phyloP scores from a whole-genome alignment of 176 grass and related monocot species.

The Eragrostis curvula region DNA sequence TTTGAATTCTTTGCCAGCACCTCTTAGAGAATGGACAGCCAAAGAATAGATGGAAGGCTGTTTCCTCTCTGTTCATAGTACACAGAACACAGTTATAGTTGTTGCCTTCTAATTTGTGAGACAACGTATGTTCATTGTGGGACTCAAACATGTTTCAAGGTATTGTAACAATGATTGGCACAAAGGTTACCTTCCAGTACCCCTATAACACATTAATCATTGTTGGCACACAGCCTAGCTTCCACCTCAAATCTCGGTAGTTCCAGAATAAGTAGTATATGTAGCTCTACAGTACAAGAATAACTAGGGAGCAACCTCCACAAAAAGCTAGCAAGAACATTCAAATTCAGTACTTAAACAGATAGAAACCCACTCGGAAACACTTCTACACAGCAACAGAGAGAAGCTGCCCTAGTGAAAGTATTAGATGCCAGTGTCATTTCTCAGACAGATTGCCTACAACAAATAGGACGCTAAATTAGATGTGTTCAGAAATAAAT shows the following conservation, averaged over 20 bases:
- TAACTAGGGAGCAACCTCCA: not conserved
- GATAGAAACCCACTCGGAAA: not conserved
- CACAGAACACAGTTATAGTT: no score
- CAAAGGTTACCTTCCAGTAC: no score
- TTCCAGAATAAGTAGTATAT: not conserved
- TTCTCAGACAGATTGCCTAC: conserved; percentile 29
- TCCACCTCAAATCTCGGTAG: not conserved
- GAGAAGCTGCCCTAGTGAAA: not conserved
- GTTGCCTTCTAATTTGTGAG: no score
- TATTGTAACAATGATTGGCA: no score
- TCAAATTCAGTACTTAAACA: not conserved
- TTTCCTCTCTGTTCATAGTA: no score
- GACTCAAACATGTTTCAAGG: no score
- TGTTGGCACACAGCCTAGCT: not conserved
- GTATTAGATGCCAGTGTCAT: conserved; percentile 10
- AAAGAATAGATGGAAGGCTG: no score
- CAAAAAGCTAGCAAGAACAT: not conserved
- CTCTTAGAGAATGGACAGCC: no score
- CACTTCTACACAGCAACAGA: not conserved
- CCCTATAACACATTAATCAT: not conserved
- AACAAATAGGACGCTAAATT: conserved; percentile 20
- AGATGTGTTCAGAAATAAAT: not conserved
- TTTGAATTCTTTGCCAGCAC: no score
- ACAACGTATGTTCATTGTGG: no score
- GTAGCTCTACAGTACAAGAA: not conserved